These are phyloP conservation scores for Colletotrichum chlorophyti DNA, from an alignment of 2,329 filamentous ascomycete genomes.

Conservation along the genomic window DNA sequence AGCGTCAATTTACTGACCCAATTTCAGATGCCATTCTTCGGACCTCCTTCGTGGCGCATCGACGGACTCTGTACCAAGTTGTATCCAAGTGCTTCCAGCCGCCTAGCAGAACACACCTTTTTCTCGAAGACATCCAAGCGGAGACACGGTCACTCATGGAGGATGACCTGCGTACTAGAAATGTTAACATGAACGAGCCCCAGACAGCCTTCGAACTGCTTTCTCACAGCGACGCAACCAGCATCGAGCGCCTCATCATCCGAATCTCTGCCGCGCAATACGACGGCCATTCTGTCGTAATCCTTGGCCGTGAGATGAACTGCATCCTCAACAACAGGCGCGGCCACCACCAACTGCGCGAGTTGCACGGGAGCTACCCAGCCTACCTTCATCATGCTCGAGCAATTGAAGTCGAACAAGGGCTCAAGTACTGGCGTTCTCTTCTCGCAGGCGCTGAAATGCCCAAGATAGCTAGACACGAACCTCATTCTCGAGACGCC, in stretches of 20 bases:
- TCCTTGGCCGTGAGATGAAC: slow-evolving; percentile 55
- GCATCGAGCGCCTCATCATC: slow-evolving; percentile 44
- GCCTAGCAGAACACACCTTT: neutral
- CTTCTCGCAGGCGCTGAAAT: slow-evolving; percentile 52
- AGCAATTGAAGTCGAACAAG: slow-evolving; percentile 42
- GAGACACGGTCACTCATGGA: neutral
- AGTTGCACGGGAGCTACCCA: slow-evolving; percentile 38
- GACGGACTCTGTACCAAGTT: slow-evolving; percentile 55
- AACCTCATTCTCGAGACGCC: neutral
- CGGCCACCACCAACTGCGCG: slow-evolving; percentile 33
- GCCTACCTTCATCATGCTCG: slow-evolving; percentile 54
- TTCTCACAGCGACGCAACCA: neutral
- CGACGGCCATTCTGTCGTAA: slow-evolving; percentile 51
- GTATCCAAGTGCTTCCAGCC: slow-evolving; percentile 46
- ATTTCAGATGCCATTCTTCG: slow-evolving; percentile 48
- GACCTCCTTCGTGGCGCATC: slow-evolving; percentile 57
- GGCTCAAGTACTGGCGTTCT: slow-evolving; percentile 50
- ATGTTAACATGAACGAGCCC: neutral
- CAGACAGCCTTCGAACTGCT: slow-evolving; percentile 5
- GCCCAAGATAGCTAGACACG: slow-evolving; percentile 40
- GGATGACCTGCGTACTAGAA: neutral
- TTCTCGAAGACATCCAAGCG: neutral
- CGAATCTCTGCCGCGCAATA: slow-evolving; percentile 57
- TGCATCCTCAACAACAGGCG: slow-evolving; percentile 47
- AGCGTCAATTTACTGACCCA: neutral